Conservation (phyloP, 257 asterid genomes). For the Plantago ovata region DNA sequence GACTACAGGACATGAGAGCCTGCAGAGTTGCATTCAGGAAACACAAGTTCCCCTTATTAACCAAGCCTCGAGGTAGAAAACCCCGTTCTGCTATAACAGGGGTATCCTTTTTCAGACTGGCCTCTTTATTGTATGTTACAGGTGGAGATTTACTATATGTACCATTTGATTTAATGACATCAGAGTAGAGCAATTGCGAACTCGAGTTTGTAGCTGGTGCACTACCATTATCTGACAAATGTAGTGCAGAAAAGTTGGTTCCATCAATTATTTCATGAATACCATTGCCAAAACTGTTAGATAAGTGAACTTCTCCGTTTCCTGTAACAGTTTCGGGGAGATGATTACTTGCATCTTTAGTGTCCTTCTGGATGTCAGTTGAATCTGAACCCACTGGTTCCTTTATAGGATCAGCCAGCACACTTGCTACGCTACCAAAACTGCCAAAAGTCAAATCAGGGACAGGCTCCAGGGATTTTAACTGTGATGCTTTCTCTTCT, state of each 20-base stretch:
- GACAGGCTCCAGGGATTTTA: slow-evolving; percentile 25
- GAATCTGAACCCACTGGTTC: slow-evolving; percentile 23
- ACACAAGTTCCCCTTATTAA: slow-evolving; percentile 86
- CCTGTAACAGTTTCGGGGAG: slow-evolving; percentile 26
- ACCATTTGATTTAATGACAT: slow-evolving; percentile 36
- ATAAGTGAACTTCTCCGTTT: slow-evolving; percentile 43
- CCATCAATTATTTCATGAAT: slow-evolving; percentile 29
- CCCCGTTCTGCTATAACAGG: slow-evolving; percentile 37
- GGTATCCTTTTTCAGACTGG: slow-evolving; percentile 25
- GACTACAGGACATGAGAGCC: slow-evolving; percentile 86
- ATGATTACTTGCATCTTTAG: slow-evolving; percentile 23
- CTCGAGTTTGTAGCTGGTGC: slow-evolving; percentile 26
- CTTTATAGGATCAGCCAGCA: slow-evolving; percentile 26
- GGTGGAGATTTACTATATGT: slow-evolving; percentile 27
- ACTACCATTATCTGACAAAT: slow-evolving; percentile 30
- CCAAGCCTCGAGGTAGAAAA: slow-evolving; percentile 76
- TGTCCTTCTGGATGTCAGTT: slow-evolving; percentile 25
- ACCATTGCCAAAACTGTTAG: slow-evolving; percentile 21
- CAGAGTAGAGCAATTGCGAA: slow-evolving; percentile 23
- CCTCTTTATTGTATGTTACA: slow-evolving; percentile 28
- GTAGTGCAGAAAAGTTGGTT: slow-evolving; percentile 26
- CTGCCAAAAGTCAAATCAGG: slow-evolving; percentile 51
- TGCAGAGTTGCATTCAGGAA: slow-evolving; percentile 93
- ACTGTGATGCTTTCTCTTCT: slow-evolving; percentile 26
- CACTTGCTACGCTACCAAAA: slow-evolving; percentile 27